Conservation (phyloP, 2,329 filamentous ascomycete genomes). For the Chrysoporthe austroafricana region DNA sequence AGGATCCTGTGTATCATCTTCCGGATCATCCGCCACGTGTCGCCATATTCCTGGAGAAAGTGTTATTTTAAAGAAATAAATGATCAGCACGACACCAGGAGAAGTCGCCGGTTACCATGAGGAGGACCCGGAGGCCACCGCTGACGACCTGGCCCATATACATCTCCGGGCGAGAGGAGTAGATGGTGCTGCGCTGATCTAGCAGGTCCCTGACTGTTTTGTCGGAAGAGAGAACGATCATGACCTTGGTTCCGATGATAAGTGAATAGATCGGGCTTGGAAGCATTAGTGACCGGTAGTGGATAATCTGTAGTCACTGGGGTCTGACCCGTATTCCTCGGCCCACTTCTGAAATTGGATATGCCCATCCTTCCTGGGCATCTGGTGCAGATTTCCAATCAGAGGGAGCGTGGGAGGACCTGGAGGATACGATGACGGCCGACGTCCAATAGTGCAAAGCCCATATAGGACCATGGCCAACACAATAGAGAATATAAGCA, state of each 20-base stretch:
- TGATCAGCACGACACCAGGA: background rate
- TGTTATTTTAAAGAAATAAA: background rate
- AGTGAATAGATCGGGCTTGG: conserved; percentile 49
- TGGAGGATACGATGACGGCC: conserved; percentile 44
- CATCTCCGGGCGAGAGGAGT: conserved; percentile 47
- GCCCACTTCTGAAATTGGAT: conserved; percentile 58
- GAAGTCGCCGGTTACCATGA: conserved; percentile 9
- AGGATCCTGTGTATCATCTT: conserved; percentile 50
- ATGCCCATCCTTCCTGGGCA: conserved; percentile 47
- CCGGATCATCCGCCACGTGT: conserved; percentile 41
- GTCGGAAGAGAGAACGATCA: conserved; percentile 52
- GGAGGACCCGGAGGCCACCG: conserved; percentile 7
- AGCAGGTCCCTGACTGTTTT: conserved; percentile 54
- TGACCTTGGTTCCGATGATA: conserved; percentile 51
- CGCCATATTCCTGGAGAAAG: conserved; percentile 37
- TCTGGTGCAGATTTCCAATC: conserved; percentile 55
- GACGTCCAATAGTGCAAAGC: conserved; percentile 31
- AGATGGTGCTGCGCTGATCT: conserved; percentile 53
- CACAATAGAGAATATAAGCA: background rate
- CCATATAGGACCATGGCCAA: conserved; percentile 12
- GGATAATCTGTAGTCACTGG: background rate
- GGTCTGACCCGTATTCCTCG: conserved; percentile 44
- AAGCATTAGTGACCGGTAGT: conserved; percentile 27
- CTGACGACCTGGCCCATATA: conserved; percentile 10
- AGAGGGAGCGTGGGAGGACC: conserved; percentile 56